Evolutionary conservation across 2,329 filamentous ascomycete genomes (phyloP), one percentile per base, ranked within the genome.

Genomic region (Claviceps sp.): DNA sequence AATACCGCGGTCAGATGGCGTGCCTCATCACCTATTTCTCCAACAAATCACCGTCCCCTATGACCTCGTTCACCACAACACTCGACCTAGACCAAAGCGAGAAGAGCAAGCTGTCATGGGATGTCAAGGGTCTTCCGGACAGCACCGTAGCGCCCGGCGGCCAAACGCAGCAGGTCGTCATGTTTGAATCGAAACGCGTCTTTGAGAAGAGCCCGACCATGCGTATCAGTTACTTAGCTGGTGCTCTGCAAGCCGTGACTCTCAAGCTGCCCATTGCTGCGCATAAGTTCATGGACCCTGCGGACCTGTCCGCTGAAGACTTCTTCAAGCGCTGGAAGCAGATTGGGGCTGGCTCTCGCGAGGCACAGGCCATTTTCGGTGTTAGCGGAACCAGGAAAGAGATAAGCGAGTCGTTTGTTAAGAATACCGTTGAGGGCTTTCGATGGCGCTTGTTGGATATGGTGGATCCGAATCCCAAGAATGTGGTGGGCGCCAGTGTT

Each of bases 311-410:
- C 6, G 82, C 85, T 0, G 93, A 98, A 50, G 93, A 98, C 64
- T 98, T 97, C 70, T 98, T 98, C 79, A 96, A 94, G 75, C 78
- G 94, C 50, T 98, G 93, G 93, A 94, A 95, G 75, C 93, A 98
- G 70, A 97, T 98, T 60, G 93, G 93, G 13, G 89, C 87, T 5
- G 81, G 81, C 1, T 84, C 90, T 1, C 80, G 94, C 34, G 94
- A 98, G 68, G 84, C 87, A 0, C 93, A 98, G 66, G 79, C 79
- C 47, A 89, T 97, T 37, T 94, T 98, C 67, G 82, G 84, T 0
- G 65, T 91, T 11, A 69, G 72, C 1, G 56, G 58, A 2, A 66
- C 65, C 1, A 76, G 75, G 30, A 73, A 79, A 54, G 82, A 84
- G 56, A 79, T 94, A 56, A 85, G 77, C 54, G 80, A 86, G 54